phyloP scores from a whole-genome alignment of 2,329 filamentous ascomycete species.

The Bimuria novae-zelandiae region DNA sequence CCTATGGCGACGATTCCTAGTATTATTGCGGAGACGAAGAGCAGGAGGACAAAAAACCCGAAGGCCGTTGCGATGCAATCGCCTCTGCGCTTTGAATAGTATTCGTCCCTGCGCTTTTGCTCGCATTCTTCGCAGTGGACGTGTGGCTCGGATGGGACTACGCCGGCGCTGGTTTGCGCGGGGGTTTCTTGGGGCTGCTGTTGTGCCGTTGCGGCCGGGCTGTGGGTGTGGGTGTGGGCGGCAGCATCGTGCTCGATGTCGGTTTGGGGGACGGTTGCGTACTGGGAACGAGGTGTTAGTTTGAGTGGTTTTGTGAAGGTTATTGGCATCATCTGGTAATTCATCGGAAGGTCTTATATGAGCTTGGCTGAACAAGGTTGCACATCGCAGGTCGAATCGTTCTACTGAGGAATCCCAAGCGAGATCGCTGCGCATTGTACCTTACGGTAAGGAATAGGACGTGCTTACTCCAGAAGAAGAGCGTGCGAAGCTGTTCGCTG shows the following conservation, averaged over 20 bases:
- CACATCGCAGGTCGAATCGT: too few relatives aligned
- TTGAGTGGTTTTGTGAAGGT: too few relatives aligned
- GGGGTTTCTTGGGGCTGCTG: conserved; percentile 20
- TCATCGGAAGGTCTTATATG: neutral
- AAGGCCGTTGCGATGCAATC: conserved; percentile 36
- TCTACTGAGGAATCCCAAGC: too few relatives aligned
- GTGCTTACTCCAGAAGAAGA: conserved; percentile 27
- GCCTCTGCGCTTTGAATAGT: too few relatives aligned
- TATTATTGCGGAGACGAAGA: conserved; percentile 23
- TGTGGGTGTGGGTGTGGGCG: conserved; percentile 15
- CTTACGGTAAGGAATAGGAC: neutral
- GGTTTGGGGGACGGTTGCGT: conserved; percentile 29
- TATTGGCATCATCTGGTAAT: too few relatives aligned
- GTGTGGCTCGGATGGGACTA: conserved; percentile 28
- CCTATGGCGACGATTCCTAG: conserved; percentile 27
- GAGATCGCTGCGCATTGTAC: too few relatives aligned
- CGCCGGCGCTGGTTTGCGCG: conserved; percentile 30
- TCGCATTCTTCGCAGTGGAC: conserved; percentile 37
- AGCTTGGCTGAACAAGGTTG: too few relatives aligned
- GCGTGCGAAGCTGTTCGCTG: conserved; percentile 22
- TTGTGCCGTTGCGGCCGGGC: conserved; percentile 8
- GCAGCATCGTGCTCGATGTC: conserved; percentile 28
- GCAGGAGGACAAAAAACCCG: conserved; percentile 25
- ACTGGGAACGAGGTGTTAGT: too few relatives aligned
- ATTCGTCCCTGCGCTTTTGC: too few relatives aligned